These are phyloP conservation scores for Rosa multiflora DNA, from an alignment of 306 rosid species.

Conservation along the genomic window DNA sequence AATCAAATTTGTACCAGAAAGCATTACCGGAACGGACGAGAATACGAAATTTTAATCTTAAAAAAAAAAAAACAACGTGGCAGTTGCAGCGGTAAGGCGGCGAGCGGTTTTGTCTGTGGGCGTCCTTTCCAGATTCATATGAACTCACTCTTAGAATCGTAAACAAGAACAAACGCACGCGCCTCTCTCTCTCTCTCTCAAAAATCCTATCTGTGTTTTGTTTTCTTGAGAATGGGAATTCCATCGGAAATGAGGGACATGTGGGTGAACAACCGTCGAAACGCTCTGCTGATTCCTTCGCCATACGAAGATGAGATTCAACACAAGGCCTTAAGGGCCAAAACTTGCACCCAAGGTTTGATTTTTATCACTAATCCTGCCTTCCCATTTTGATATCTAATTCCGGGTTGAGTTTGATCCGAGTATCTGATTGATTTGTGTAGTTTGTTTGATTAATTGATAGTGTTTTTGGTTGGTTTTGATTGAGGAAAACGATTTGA, in stretches of 20 bases:
- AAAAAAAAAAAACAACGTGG: neutral
- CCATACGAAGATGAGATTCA: slow-evolving; percentile 56
- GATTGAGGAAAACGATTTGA: neutral
- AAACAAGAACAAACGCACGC: neutral
- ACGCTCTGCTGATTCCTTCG: slow-evolving; percentile 53
- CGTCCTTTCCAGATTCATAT: neutral
- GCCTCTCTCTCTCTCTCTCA: neutral
- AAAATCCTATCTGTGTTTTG: no score
- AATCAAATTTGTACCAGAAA: no score
- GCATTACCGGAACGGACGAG: neutral
- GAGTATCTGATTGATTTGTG: neutral
- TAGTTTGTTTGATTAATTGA: neutral
- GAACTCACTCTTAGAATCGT: neutral
- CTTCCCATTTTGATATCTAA: neutral
- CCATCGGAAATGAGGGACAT: slow-evolving; percentile 65
- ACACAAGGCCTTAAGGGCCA: slow-evolving; percentile 42
- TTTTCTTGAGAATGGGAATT: slow-evolving; percentile 45
- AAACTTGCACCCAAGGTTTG: slow-evolving; percentile 55
- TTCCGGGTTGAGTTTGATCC: neutral
- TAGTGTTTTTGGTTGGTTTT: no score
- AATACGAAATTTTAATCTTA: neutral
- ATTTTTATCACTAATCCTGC: neutral
- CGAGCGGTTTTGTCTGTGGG: neutral
- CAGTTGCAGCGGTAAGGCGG: neutral
- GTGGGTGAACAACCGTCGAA: slow-evolving; percentile 40